These are phyloP conservation scores for Penicillium sp. DNA, from an alignment of 2,329 filamentous ascomycete species.

Conservation along the genomic window DNA sequence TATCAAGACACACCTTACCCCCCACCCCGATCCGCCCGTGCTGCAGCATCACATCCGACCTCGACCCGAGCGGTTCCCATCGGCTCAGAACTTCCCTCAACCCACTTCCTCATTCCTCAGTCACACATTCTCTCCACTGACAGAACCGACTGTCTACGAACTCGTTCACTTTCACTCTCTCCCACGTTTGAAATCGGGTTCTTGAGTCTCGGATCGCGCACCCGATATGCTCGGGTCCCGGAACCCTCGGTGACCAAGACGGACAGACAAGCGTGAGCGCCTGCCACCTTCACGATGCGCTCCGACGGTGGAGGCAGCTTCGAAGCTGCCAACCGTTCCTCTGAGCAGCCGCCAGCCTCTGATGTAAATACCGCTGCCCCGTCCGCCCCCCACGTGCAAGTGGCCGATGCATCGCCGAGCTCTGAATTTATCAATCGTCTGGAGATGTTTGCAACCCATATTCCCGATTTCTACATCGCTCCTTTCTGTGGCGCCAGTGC, in stretches of 20 bases:
- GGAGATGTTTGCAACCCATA: constrained; percentile 44
- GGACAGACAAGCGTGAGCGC: constrained; percentile 38
- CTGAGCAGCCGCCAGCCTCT: constrained; percentile 28
- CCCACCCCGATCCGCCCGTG: constrained; percentile 25
- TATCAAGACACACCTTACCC: constrained; percentile 18
- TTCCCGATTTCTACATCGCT: constrained; percentile 64
- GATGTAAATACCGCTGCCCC: constrained; percentile 24
- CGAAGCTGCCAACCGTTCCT: constrained; percentile 30
- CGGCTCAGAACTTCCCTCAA: constrained; percentile 18
- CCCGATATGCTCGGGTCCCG: constrained; percentile 42
- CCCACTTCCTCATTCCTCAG: not conserved
- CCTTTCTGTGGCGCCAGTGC: constrained; percentile 83
- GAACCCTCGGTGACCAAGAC: constrained; percentile 43
- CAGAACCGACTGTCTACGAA: no score
- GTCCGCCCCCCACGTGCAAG: constrained; percentile 26
- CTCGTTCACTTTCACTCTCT: not conserved
- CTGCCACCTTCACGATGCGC: constrained; percentile 43
- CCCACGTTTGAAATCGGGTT: constrained; percentile 14
- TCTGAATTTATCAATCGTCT: constrained; percentile 37
- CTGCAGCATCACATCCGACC: constrained; percentile 30
- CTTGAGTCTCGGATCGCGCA: constrained; percentile 42
- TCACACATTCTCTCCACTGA: not conserved
- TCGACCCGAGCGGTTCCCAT: constrained; percentile 28
- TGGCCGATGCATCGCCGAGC: constrained; percentile 26
- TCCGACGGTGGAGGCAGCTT: constrained; percentile 44